phyloP scores from a whole-genome alignment of 78 protist species.

The Anaeramoeba flamelloides region DNA sequence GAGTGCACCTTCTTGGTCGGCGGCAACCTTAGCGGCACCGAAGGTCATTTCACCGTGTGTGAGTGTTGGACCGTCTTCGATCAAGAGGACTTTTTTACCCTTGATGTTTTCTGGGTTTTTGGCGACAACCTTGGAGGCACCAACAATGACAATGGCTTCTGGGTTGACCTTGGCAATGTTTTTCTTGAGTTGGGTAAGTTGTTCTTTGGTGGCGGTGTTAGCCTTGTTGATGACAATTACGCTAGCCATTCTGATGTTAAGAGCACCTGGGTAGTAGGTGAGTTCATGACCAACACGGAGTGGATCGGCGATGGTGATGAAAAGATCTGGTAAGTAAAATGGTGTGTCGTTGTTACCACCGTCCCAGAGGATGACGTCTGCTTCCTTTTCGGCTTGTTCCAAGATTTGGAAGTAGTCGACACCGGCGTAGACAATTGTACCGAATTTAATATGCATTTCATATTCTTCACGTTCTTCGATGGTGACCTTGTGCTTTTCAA shows the following conservation, averaged over 20 bases:
- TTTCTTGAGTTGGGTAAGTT: neutral
- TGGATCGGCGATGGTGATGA: conserved; percentile 16
- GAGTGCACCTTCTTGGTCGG: conserved; percentile 5
- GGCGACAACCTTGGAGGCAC: neutral
- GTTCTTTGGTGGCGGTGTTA: neutral
- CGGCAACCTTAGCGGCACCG: conserved; percentile 27
- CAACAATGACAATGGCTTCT: neutral
- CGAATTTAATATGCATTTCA: conserved; percentile 10
- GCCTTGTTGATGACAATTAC: conserved; percentile 1
- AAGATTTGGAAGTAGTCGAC: conserved; percentile 21
- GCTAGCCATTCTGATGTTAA: neutral
- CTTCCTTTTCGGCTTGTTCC: conserved; percentile 19
- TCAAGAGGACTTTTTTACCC: conserved; percentile 15
- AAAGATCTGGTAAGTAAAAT: conserved; percentile 18
- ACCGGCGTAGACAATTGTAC: conserved; percentile 19
- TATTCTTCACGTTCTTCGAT: conserved; percentile 28
- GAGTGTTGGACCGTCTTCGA: conserved; percentile 26
- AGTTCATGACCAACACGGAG: conserved; percentile 21
- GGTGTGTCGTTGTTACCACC: conserved; percentile 29
- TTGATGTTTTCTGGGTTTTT: neutral
- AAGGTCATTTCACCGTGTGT: conserved; percentile 23
- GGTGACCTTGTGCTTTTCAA: conserved; percentile 20
- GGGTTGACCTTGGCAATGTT: neutral
- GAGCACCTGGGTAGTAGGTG: conserved; percentile 19
- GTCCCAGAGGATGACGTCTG: conserved; percentile 30